Conservation (phyloP, 2,329 filamentous ascomycete genomes). For the Monilinia laxa region DNA sequence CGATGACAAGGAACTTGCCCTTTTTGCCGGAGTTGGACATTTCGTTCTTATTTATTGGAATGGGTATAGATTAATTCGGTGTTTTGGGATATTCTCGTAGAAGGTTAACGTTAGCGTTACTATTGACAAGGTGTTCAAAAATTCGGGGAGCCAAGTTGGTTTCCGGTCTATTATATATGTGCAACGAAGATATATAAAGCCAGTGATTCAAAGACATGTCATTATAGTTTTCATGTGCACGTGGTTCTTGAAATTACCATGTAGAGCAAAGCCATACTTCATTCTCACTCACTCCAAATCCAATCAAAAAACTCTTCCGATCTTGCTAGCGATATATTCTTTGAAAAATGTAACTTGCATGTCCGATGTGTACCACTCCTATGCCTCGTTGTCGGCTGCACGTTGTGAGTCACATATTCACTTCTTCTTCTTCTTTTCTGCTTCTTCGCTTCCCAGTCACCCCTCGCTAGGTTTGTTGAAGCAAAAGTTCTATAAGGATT, state of each 20-base stretch:
- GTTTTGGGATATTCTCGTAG: neutral
- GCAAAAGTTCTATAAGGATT: too few relatives aligned
- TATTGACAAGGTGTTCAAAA: neutral
- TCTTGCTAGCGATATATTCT: neutral
- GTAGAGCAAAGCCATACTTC: neutral
- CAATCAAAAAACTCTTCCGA: neutral
- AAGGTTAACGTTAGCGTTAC: neutral
- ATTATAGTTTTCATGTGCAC: neutral
- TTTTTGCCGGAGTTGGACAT: neutral
- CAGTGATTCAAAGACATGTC: neutral
- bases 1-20: neutral
- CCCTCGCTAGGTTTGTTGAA: neutral
- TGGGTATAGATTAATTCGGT: neutral
- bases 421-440: neutral
- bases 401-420: neutral
- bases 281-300: neutral
- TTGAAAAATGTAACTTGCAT: neutral
- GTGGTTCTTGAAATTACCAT: neutral
- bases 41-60: neutral
- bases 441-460: neutral
- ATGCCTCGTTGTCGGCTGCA: neutral
- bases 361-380: neutral
- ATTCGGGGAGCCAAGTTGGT: neutral
- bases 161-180: neutral
- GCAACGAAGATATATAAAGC: neutral